Base-by-base conservation (phyloP, 2,329 filamentous ascomycete genomes). In the Aspergillus thermomutatus region DNA sequence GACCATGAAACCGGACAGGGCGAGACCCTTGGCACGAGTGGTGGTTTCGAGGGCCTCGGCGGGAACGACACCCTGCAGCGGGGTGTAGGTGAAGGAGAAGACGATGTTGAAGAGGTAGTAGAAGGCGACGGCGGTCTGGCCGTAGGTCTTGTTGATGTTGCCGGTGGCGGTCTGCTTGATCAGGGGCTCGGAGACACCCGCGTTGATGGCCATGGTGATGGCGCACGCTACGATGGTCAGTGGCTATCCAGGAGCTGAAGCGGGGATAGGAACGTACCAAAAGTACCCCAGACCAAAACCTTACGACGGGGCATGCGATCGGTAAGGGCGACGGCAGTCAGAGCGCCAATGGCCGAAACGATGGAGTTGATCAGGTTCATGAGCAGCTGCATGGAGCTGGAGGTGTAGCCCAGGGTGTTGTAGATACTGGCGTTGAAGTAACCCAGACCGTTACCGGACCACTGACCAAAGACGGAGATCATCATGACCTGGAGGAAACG, bases 361-460 rank as follows among this genome's bases (percentile, higher is more conserved):
- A 77, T 72, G 37, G 75, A 75, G 69, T 80, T 80, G 54, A 81
- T 72, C 9, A 81, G 66, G 64, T 81, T 81, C 61, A 79, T 78
- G 17, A 72, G 76, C 27, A 81, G 69, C 64, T 80, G 79, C 52
- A 59, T 68, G 6, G 65, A 66, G 50, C 63, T 65, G 0, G 60
- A 57, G 10, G 58, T 65, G 49, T 69, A 70, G 37, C 66, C 66
- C 19, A 70, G 5, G n/a, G 57, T 60, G 21, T 73, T 60, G 64
- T 78, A 80, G 62, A 82, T 81, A 40, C 72, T 74, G 7, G 79
- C 72, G 66, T 81, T 81, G 69, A 80, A 82, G 70, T 81, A 82
- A 14, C 79, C 77, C 6, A 81, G 74, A 52, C 79, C 79, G 56
- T 80, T 80, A 21, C 79, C 79, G 0, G 79, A 80, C 68, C 80